Base-by-base conservation (phyloP, 2,329 filamentous ascomycete species). In the Phialophora verrucosa region DNA sequence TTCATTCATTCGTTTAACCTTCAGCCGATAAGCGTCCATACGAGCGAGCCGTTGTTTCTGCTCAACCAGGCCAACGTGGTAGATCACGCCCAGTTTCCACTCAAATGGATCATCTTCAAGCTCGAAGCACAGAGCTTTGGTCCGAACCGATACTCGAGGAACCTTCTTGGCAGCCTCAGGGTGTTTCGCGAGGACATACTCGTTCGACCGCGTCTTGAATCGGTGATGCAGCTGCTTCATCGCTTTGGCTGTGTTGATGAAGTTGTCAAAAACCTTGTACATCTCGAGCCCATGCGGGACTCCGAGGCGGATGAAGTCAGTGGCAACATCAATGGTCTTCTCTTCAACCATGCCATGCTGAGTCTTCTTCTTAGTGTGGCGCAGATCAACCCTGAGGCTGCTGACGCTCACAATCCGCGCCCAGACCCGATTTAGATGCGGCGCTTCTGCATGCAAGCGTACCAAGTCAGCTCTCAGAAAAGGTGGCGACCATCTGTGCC, bases 31-130 rank as follows among this genome's bases (percentile, higher is more conserved):
- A 0, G 94, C 94, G 70, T 96, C 92, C 76, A 97, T 92, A 51
- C 95, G 88, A 4, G 94, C 93, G 62, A 96, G 82, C 23, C 95
- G 87, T 77, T 98, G 95, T 75, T 90, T 89, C 78, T 98, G 94
- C 77, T 99, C 95, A 63, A 93, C 83, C 23, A 94, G 84, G 0
- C 96, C 95, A 54, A 92, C 88, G 35, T 94, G 89, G 77, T 98
- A 99, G 59, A 99, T 99, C 75, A 93, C 89, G 17, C 93, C 92
- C 10, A 99, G 83, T 76, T 97, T 98, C 91, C 93, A 99, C 77
- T 99, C 95, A 74, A 99, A 99, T 0, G 92, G 90, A 58, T 95
- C 94, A 76, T 99, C 95, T 78, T 99, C 95, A 42, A 99, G 83
- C 75, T 98, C 94, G 66, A 99, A 94, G 2, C 97, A 80, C 27